phyloP scores from a whole-genome alignment of 192 early-diverging fungal genomes.

The Coemansia sp. region DNA sequence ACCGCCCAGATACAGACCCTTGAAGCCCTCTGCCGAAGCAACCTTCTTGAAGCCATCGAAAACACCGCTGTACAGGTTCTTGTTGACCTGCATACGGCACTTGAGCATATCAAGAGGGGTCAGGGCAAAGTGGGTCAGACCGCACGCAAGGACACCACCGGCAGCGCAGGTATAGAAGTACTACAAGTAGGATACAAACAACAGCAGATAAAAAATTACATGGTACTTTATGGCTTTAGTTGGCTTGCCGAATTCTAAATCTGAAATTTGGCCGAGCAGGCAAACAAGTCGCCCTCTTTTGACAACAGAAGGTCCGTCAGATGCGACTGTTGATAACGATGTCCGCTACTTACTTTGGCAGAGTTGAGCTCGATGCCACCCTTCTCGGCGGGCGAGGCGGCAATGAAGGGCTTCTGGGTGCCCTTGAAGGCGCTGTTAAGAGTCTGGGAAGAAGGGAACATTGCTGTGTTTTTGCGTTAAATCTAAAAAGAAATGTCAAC shows the following conservation, averaged over 20 bases:
- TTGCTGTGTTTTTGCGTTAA: slow-evolving; percentile 1
- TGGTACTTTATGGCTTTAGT: neutral
- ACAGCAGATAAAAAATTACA: neutral
- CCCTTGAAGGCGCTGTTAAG: slow-evolving; percentile 50
- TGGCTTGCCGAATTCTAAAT: neutral
- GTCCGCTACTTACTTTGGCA: slow-evolving; percentile 36
- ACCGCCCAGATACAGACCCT: slow-evolving; percentile 74
- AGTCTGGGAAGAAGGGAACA: slow-evolving; percentile 46
- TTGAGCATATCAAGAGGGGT: slow-evolving; percentile 62
- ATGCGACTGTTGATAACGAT: neutral
- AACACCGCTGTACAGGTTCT: slow-evolving; percentile 53
- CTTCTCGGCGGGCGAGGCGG: slow-evolving; percentile 48
- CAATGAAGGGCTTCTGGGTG: slow-evolving; percentile 49
- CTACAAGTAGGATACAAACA: slow-evolving; percentile 9
- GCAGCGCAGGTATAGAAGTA: slow-evolving; percentile 65
- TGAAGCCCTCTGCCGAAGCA: slow-evolving; percentile 63
- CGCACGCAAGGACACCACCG: slow-evolving; percentile 66
- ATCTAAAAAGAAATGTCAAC: neutral
- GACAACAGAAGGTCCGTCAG: neutral
- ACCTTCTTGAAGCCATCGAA: slow-evolving; percentile 61
- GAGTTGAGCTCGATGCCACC: slow-evolving; percentile 56
- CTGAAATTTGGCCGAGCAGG: neutral
- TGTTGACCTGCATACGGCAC: slow-evolving; percentile 60
- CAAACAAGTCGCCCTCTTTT: neutral
- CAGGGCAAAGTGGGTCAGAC: slow-evolving; percentile 64